Evolutionary conservation across 345 rosid species (phyloP), one percentile per base, ranked within the genome.

Genomic region (Pseudoturritis turrita): DNA sequence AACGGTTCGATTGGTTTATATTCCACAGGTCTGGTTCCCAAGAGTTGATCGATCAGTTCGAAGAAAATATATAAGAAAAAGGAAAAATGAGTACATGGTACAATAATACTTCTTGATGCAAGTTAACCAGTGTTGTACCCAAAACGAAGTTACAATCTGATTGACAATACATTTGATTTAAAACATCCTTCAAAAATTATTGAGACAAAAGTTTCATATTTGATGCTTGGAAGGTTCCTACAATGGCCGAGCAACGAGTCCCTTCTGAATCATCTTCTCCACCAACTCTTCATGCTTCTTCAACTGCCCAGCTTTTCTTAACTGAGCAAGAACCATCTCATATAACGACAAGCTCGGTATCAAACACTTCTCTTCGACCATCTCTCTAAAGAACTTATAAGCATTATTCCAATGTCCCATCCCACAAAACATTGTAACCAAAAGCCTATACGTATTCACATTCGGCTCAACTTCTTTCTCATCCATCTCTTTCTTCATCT

Each of bases 401-500:
- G 96, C 97, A 83, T 91, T 87, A 55, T 87, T 95, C 99, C 99
- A 95, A 59, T 95, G 97, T 39, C 96, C 96, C 94, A 84, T 95
- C 55, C 85, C 90, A 71, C 96, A 95, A 60, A 84, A 95, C 98
- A 95, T 86, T 0, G 85, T 79, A 62, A 95, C 85, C 80, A 95
- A 81, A 78, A 91, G 72, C 68, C 78, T 79, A 71, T 88, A 95
- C 6, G 96, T 95, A 75, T 89, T 89, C 81, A 91, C 91, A 74
- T 95, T 91, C 49, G 90, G 86, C 81, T 95, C 99, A 17, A 89
- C 80, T 19, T 83, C 83, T 58, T 73, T 85, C 80, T 83, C 90
- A 55, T 91, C 96, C 96, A 95, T 95, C 73, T 91, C 96, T 66
- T 84, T 88, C 92, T 89, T 89, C 81, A 95, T 23, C 87, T 95